Conservation (phyloP, 306 rosid genomes). For the Rubus idaeus region DNA sequence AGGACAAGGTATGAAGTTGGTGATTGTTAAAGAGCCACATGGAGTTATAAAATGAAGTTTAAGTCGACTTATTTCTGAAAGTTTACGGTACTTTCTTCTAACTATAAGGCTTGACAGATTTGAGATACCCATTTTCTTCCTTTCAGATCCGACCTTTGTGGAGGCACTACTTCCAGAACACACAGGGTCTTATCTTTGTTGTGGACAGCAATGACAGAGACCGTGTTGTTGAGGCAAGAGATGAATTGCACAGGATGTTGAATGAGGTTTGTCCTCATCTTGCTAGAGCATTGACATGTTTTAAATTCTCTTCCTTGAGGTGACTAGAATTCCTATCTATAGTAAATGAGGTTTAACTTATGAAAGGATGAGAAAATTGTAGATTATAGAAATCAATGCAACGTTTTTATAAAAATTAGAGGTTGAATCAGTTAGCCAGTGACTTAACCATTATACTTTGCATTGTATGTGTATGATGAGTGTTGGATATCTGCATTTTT, state of each 20-base stretch:
- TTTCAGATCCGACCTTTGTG: constrained; percentile 98
- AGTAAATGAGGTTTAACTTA: neutral
- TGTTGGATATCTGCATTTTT: constrained; percentile 8
- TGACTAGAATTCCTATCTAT: neutral
- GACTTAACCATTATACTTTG: neutral
- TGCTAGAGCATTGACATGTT: neutral
- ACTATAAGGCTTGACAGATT: constrained; percentile 5
- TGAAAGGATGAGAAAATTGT: neutral
- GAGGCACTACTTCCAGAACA: constrained; percentile 99
- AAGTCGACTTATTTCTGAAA: neutral
- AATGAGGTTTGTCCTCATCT: constrained; percentile 66
- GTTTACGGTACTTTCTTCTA: neutral
- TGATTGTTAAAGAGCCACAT: constrained; percentile 17
- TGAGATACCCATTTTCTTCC: constrained; percentile 4
- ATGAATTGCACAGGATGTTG: constrained; percentile 98
- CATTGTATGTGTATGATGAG: neutral
- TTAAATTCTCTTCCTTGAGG: neutral
- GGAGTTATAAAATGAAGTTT: neutral
- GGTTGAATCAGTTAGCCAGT: neutral
- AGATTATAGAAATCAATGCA: neutral
- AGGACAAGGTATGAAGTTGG: constrained; percentile 73
- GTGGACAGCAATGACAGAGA: constrained; percentile 99
- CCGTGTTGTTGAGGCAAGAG: constrained; percentile 99
- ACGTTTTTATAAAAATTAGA: neutral
- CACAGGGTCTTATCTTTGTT: constrained; percentile 98